Evolutionary conservation across 164 flowering plant species (phyloP).

Genomic region (Kingdonia uniflora): DNA sequence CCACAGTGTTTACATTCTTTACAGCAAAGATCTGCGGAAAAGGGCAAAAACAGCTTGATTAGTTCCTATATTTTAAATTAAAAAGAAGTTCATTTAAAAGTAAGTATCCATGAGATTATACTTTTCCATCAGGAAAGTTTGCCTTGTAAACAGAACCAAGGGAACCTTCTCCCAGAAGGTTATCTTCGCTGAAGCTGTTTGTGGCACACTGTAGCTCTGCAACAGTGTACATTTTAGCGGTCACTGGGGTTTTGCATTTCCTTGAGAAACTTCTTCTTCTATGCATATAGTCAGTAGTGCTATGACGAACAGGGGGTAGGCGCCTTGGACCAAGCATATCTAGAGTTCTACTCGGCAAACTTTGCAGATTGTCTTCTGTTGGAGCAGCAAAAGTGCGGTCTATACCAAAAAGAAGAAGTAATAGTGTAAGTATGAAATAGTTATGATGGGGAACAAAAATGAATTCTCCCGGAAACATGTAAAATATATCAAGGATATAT

Average conservation of each 20-base stretch:
- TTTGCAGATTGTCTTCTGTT: slow-evolving; percentile 26
- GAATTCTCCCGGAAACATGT: too few species aligned
- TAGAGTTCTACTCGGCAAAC: slow-evolving; percentile 22
- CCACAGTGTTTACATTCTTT: slow-evolving; percentile 40
- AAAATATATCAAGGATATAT: too few species aligned
- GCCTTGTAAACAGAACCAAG: slow-evolving; percentile 82
- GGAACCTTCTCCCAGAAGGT: slow-evolving; percentile 71
- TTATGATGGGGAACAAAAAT: too few species aligned
- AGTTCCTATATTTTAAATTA: neutral
- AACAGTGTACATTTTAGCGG: slow-evolving; percentile 35
- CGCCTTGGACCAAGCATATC: slow-evolving; percentile 20
- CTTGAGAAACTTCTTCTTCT: slow-evolving; percentile 39
- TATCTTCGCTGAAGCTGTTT: slow-evolving; percentile 49
- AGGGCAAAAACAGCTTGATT: neutral
- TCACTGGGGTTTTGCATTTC: slow-evolving; percentile 22
- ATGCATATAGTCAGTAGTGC: slow-evolving; percentile 17
- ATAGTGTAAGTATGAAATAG: slow-evolving; percentile 2
- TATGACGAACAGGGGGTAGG: slow-evolving; percentile 22
- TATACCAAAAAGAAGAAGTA: slow-evolving; percentile 3
- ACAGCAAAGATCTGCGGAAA: slow-evolving; percentile 50
- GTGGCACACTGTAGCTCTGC: slow-evolving; percentile 69
- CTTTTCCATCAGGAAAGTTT: slow-evolving; percentile 61
- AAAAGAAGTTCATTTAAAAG: neutral
- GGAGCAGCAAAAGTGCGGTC: slow-evolving; percentile 18
- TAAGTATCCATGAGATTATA: slow-evolving; percentile 12